Evolutionary conservation across 2,329 filamentous ascomycete genomes (phyloP), one percentile per base, ranked within the genome.

Genomic region (Fusarium sacchari): DNA sequence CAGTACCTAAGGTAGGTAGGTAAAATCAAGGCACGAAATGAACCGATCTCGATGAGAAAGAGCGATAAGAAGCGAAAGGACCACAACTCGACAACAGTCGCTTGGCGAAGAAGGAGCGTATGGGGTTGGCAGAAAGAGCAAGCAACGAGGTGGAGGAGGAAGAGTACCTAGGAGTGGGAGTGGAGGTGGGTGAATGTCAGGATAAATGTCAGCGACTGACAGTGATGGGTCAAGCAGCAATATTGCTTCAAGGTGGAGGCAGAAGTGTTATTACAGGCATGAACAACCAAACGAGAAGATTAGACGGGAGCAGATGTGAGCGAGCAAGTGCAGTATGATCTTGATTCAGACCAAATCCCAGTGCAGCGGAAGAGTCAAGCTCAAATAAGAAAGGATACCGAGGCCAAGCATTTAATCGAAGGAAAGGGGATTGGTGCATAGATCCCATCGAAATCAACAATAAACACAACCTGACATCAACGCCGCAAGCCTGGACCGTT

Each of bases 311-410:
- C 40, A 64, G 69, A 60, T 50, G 67, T 43, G 55, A 49, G 36
- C 32, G 55, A 49, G 36, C 36, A 72, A 68, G 57, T 64, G 60
- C 40, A 65, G 73, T 57, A 52, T 55, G 62, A 73, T 64, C 26
- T 47, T 50, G 56, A 36, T 37, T 36, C 37, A 26, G 55, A 34
- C 24, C 24, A 15, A 47, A 32, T 24, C 30, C 43, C 72, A 70
- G 34, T 57, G 59, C 47, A 67, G 40, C 64, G 56, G 71, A 52
- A 58, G 61, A 73, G 53, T 36, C 64, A 67, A 69, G 62, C 59
- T 76, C 75, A 75, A 77, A 73, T 71, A 69, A 67, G 68, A 71
- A 73, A 71, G 26, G 46, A 59, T 69, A 60, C 67, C 67, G 60
- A 70, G 40, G 52, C 46, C 67, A 65, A 59, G 52, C 52, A 64